Conservation (phyloP, 129 eudicot species). For the Silybum marianum region DNA sequence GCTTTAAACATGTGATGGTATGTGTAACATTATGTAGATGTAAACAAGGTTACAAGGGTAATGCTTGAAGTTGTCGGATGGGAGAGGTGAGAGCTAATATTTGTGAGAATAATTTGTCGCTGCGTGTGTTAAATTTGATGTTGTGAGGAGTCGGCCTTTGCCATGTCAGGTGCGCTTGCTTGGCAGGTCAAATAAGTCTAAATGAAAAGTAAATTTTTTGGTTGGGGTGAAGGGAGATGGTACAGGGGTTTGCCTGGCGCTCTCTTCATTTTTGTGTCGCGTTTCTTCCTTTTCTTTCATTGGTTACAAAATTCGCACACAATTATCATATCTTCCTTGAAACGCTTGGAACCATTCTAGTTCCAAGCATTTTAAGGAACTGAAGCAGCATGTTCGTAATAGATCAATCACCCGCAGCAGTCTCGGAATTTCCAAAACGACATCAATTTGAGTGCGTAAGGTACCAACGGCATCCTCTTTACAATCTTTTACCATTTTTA, state of each 20-base stretch:
- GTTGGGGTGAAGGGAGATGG: constrained; percentile 29
- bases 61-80: neutral
- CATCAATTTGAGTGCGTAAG: neutral
- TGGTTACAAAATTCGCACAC: neutral
- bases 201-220: constrained; percentile 15
- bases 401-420: neutral
- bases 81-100: constrained; percentile 10
- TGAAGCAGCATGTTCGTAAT: neutral
- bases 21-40: neutral
- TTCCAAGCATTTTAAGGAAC: constrained; percentile 4
- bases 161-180: constrained; percentile 46
- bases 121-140: neutral
- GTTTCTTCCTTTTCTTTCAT: neutral
- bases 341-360: constrained; percentile 18
- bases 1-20: neutral
- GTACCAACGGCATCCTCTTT: neutral
- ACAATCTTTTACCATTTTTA: neutral
- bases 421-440: neutral
- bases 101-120: neutral
- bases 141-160: constrained; percentile 32
- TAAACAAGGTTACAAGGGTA: neutral
- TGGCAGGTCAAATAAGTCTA: constrained; percentile 33
- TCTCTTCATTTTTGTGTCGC: constrained; percentile 10
- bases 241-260: constrained; percentile 41
- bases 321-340: neutral